Base-by-base conservation (phyloP, 148 eudicot genomes). In the Silene uniflora region DNA sequence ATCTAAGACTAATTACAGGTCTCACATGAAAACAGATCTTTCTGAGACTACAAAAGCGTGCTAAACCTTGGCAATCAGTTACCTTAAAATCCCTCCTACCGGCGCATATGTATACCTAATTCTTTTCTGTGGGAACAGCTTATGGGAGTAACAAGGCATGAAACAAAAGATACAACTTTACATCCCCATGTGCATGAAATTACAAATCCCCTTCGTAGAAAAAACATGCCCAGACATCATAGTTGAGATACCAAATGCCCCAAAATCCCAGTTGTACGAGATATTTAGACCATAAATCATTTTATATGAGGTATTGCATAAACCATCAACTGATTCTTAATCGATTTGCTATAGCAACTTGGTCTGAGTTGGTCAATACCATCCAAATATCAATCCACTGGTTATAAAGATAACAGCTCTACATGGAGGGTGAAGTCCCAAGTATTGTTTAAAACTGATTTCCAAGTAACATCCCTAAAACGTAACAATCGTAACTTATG, bases 341-440 rank as follows among this genome's bases (percentile, higher is more conserved):
- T 2, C 29, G 46, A 27, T 32, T 27, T 22, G 0, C 12, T 27
- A 65, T 2, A 17, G n/a, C n/a, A 12, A 32, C 10, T 65, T 13
- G 46, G 32, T n/a, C n/a, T n/a, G n/a, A n/a, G n/a, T n/a, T n/a
- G n/a, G n/a, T 66, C 10, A 66, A 66, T 66, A 32, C 69, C 46
- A 66, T 32, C 21, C 21, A 35, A 35, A 35, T 35, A 35, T 5
- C 2, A 3, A 29, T 29, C 47, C 12, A 35, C 11, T 44, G 10
- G 5, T 62, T 23, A 16, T 0, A 32, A 66, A 66, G 47, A 35
- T 29, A 66, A 35, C 22, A 67, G 24, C 46, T 27, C 47, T 17
- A 67, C 12, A 18, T 24, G 11, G 25, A n/a, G 16, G 1, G 71
- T 1, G 13, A 11, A n/a, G 19, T 12, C 44, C 22, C 47, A 66